These are phyloP conservation scores for Mucor piriformis DNA, from an alignment of 371 early-diverging fungal species.

Conservation along the genomic window DNA sequence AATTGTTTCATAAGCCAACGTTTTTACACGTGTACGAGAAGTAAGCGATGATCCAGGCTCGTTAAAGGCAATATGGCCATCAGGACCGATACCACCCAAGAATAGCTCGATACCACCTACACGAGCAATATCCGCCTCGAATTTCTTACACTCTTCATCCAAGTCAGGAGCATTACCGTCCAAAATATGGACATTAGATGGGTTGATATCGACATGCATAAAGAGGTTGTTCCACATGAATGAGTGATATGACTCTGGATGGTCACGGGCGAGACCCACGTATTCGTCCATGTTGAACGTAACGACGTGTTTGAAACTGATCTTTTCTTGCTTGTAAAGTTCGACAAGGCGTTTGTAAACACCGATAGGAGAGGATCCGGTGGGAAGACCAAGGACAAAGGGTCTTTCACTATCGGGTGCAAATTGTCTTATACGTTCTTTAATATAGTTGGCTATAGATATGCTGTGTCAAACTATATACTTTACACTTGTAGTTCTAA, in stretches of 20 bases:
- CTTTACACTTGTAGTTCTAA: neutral
- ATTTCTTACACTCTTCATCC: constrained; percentile 77
- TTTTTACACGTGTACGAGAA: constrained; percentile 84
- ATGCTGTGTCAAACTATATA: neutral
- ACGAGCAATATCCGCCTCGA: constrained; percentile 73
- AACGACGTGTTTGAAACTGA: constrained; percentile 65
- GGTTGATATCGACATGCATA: constrained; percentile 78
- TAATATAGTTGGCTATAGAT: constrained; percentile 25
- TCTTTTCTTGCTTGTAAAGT: constrained; percentile 48
- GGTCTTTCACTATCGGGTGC: constrained; percentile 74
- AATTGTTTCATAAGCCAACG: constrained; percentile 87
- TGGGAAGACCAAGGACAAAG: constrained; percentile 84
- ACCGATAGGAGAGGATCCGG: constrained; percentile 78
- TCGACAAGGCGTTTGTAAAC: constrained; percentile 64
- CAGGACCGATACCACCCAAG: constrained; percentile 72
- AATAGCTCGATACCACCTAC: constrained; percentile 61
- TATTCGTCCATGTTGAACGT: constrained; percentile 72
- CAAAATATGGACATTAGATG: constrained; percentile 80
- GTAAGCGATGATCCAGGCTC: constrained; percentile 85
- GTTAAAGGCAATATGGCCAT: constrained; percentile 92
- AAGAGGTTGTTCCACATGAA: constrained; percentile 88
- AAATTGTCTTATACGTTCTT: constrained; percentile 72
- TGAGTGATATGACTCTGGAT: constrained; percentile 85
- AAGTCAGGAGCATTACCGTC: constrained; percentile 81
- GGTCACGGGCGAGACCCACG: constrained; percentile 66